phyloP scores from a whole-genome alignment of 345 rosid genomes.

The Diplotaxis tenuifolia region DNA sequence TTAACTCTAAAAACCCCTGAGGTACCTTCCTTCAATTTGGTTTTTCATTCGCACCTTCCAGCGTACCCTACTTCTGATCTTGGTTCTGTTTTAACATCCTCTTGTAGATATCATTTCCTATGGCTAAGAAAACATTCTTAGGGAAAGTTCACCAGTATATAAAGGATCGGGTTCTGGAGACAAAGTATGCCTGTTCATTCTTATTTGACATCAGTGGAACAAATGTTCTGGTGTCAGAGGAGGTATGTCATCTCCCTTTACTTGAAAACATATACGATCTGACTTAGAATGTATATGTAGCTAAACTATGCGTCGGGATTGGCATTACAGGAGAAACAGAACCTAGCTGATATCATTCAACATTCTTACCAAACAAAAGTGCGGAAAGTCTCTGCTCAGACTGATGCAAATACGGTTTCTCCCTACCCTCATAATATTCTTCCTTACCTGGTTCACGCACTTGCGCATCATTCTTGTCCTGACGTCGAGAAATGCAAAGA shows the following conservation, averaged over 20 bases:
- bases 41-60: background rate
- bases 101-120: constrained; percentile 69
- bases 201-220: constrained; percentile 51
- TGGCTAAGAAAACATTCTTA: constrained; percentile 71
- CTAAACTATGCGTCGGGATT: constrained; percentile 19
- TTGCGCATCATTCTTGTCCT: constrained; percentile 90
- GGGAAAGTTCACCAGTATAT: constrained; percentile 86
- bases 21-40: constrained; percentile 45
- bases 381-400: constrained; percentile 58
- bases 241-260: constrained; percentile 51
- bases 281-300: constrained; percentile 23
- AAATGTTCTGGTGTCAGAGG: constrained; percentile 55
- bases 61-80: constrained; percentile 4
- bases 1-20: constrained; percentile 66
- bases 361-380: constrained; percentile 75
- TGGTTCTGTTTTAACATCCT: constrained; percentile 17
- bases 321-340: constrained; percentile 75
- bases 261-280: constrained; percentile 26
- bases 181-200: constrained; percentile 85
- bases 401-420: constrained; percentile 55
- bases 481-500: constrained; percentile 75
- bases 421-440: constrained; percentile 68
- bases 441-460: constrained; percentile 69
- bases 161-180: constrained; percentile 83
- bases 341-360: constrained; percentile 79